Evolutionary conservation across 2,329 filamentous ascomycete genomes (phyloP).

Genomic region (Aspergillus oerlinghausenensis): DNA sequence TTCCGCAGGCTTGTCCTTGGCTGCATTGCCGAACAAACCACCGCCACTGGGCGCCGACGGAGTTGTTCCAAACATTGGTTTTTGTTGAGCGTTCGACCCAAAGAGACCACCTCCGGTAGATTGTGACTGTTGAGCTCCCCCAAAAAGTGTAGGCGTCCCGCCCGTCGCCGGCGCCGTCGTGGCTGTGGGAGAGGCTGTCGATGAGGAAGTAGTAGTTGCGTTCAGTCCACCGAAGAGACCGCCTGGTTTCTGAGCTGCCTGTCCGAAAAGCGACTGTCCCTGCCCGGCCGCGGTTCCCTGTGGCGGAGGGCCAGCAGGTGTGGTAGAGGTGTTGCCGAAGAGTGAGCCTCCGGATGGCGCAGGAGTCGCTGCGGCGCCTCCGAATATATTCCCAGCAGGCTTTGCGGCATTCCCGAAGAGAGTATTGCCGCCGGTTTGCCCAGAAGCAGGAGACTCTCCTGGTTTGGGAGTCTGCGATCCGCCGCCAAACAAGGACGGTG

Average conservation of each 20-base stretch:
- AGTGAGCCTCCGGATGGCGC: slow-evolving; percentile 29
- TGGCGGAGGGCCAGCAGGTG: slow-evolving; percentile 48
- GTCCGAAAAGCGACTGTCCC: slow-evolving; percentile 26
- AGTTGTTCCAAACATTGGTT: slow-evolving; percentile 24
- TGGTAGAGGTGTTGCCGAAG: slow-evolving; percentile 44
- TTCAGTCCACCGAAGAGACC: slow-evolving; percentile 26
- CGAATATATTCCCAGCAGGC: slow-evolving; percentile 27
- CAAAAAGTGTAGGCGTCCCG: slow-evolving; percentile 16
- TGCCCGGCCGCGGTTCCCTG: slow-evolving; percentile 23
- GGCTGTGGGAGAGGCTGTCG: slow-evolving; percentile 15
- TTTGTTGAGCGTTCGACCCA: slow-evolving; percentile 22
- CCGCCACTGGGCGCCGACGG: slow-evolving; percentile 17
- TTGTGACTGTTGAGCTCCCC: slow-evolving; percentile 24
- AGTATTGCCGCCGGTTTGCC: slow-evolving; percentile 26
- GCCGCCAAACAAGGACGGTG: slow-evolving; percentile 26
- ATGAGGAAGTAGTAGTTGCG: slow-evolving; percentile 18
- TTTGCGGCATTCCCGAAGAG: slow-evolving; percentile 31
- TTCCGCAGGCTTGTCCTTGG: slow-evolving; percentile 29
- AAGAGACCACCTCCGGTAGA: slow-evolving; percentile 27
- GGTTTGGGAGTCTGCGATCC: slow-evolving; percentile 35
- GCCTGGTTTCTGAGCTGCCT: slow-evolving; percentile 23
- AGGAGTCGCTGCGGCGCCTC: slow-evolving; percentile 35
- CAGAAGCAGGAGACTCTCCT: slow-evolving; percentile 27
- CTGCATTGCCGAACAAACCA: slow-evolving; percentile 27
- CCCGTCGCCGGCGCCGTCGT: slow-evolving; percentile 19